These are phyloP conservation scores for Tuber indicum DNA, from an alignment of 495 filamentous ascomycete species.

Conservation along the genomic window DNA sequence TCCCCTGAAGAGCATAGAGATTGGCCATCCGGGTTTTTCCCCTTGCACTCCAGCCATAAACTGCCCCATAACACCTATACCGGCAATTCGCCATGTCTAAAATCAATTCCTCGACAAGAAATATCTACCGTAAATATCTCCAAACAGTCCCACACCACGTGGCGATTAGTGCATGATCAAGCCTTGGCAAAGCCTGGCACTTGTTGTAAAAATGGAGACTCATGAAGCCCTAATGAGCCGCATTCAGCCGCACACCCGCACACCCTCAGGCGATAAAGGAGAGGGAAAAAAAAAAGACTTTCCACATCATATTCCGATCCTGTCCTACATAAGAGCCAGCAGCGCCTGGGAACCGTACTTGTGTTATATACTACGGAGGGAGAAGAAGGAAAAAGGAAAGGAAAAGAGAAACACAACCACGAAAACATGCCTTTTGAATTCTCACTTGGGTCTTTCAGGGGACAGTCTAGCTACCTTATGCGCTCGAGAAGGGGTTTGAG, in stretches of 20 bases:
- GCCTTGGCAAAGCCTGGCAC: background rate
- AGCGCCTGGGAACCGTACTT: background rate
- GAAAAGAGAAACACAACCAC: background rate
- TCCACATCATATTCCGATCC: background rate
- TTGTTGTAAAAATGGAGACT: background rate
- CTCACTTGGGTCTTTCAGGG: conserved; percentile 22
- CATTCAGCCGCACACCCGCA: background rate
- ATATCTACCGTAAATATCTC: background rate
- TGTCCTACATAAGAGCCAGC: background rate
- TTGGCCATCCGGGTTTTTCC: background rate
- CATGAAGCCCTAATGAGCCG: background rate
- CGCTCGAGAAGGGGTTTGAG: conserved; percentile 23
- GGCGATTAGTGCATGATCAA: background rate
- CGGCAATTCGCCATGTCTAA: background rate
- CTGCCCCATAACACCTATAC: background rate
- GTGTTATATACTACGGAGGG: background rate
- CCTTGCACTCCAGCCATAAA: background rate
- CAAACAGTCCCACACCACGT: background rate
- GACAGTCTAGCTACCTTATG: conserved; percentile 27
- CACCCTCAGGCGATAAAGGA: background rate
- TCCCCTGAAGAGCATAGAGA: background rate
- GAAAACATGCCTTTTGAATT: conserved; percentile 25
- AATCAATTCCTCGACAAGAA: background rate
- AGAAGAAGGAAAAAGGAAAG: background rate
- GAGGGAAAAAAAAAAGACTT: background rate